phyloP scores from a whole-genome alignment of 2,329 filamentous ascomycete species.

The Aspergillus udagawae region DNA sequence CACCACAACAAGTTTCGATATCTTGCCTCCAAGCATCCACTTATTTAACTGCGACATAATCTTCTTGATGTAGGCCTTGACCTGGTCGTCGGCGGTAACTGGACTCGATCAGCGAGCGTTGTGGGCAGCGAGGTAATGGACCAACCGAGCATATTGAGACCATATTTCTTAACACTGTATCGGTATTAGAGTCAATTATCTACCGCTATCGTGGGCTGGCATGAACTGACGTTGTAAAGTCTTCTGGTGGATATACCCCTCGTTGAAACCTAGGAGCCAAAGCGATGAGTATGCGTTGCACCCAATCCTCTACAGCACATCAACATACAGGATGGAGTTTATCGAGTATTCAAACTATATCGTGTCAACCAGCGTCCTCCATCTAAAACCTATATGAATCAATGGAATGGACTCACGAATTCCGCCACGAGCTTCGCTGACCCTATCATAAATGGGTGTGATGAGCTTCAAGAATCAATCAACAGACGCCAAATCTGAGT shows the following conservation, averaged over 20 bases:
- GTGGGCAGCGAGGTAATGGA: constrained; percentile 1
- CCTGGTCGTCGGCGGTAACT: constrained; percentile 95
- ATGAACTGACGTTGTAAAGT: constrained; percentile 76
- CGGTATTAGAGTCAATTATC: not conserved
- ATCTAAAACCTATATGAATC: not conserved
- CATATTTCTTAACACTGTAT: constrained; percentile 88
- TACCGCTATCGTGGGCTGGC: not conserved
- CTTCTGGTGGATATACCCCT: constrained; percentile 82
- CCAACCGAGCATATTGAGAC: constrained; percentile 87
- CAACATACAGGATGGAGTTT: constrained; percentile 80
- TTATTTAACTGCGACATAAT: constrained; percentile 97
- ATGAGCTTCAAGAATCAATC: constrained; percentile 18
- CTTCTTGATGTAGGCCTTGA: constrained; percentile 98
- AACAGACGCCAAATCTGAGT: not conserved
- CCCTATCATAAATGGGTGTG: constrained; percentile 40
- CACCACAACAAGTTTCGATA: constrained; percentile 93
- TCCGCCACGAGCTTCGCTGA: constrained; percentile 86
- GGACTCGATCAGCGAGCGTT: constrained; percentile 19
- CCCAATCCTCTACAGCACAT: not conserved
- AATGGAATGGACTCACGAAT: constrained; percentile 64
- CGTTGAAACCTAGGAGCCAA: constrained; percentile 67
- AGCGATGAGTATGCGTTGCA: constrained; percentile 11
- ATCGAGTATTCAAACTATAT: constrained; percentile 87
- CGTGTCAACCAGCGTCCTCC: constrained; percentile 24
- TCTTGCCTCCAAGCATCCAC: constrained; percentile 97